Evolutionary conservation across 2,329 filamentous ascomycete species (phyloP).

Genomic region (Coniochaeta sp.): DNA sequence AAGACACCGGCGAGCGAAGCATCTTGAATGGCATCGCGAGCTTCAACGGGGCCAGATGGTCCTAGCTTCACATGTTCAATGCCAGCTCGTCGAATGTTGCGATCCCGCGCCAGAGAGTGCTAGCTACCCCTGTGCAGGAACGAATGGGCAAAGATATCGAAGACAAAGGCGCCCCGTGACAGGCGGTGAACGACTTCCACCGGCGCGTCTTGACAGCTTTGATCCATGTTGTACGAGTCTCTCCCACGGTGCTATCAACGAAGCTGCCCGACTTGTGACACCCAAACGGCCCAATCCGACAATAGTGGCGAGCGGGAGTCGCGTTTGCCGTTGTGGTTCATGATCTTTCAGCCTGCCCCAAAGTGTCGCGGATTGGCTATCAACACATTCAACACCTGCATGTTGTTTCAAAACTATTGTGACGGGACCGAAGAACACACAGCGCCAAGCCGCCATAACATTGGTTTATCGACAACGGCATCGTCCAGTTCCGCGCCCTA

Average conservation of each 20-base stretch:
- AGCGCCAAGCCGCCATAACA: not conserved
- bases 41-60: no score
- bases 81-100: no score
- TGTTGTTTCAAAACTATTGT: not conserved
- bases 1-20: not conserved
- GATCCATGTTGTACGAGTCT: not conserved
- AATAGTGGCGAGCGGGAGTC: not conserved
- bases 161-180: no score
- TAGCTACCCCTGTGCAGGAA: no score
- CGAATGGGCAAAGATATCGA: no score
- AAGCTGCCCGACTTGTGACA: not conserved
- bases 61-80: no score
- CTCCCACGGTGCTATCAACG: not conserved
- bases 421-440: not conserved
- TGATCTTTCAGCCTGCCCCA: not conserved
- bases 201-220: not conserved
- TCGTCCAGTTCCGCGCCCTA: not conserved
- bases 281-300: not conserved
- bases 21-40: not conserved
- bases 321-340: not conserved
- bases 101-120: no score
- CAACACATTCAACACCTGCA: not conserved
- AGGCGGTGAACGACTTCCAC: no score
- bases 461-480: not conserved
- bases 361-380: not conserved